Percentiles rank a stretch among this genome's conserved stretches.
Conservation (phyloP, 805 yeast genomes). For the Spathaspora girioi region DNA sequence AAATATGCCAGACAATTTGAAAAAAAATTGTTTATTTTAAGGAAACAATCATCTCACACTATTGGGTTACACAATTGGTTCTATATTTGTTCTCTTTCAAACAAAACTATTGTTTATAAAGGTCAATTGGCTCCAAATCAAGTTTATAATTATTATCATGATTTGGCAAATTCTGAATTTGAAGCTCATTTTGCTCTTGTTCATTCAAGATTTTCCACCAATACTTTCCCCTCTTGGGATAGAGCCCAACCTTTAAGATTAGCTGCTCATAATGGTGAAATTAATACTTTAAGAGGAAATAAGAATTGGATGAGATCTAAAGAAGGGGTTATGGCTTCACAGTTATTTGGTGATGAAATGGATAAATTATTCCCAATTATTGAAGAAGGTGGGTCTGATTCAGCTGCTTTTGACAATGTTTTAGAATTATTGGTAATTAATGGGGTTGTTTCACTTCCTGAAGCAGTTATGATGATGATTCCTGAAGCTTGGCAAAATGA, state of each 20-base stretch:
- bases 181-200: conserved; percentile 95
- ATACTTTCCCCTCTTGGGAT: conserved; percentile 99
- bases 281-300: conserved; percentile 94
- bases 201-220: conserved; percentile 95
- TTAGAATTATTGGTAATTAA: conserved; percentile 86
- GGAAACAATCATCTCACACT: conserved; percentile 86
- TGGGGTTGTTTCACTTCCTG: conserved; percentile 89
- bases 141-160: conserved; percentile 92
- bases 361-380: conserved; percentile 91
- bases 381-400: conserved; percentile 98
- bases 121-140: conserved; percentile 97
- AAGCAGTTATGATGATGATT: conserved; percentile 93
- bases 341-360: conserved; percentile 84
- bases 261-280: conserved; percentile 99
- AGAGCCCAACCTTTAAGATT: conserved; percentile 97
- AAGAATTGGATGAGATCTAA: conserved; percentile 99
- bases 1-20: conserved; percentile 66
- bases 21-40: conserved; percentile 75
- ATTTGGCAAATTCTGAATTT: conserved; percentile 83
- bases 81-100: conserved; percentile 88
- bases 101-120: conserved; percentile 89
- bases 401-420: conserved; percentile 96
- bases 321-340: conserved; percentile 92
- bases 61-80: conserved; percentile 97
- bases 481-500: conserved; percentile 99